These are phyloP conservation scores for Ceratocystis albifundus DNA, from an alignment of 2,329 filamentous ascomycete genomes.

Conservation along the genomic window DNA sequence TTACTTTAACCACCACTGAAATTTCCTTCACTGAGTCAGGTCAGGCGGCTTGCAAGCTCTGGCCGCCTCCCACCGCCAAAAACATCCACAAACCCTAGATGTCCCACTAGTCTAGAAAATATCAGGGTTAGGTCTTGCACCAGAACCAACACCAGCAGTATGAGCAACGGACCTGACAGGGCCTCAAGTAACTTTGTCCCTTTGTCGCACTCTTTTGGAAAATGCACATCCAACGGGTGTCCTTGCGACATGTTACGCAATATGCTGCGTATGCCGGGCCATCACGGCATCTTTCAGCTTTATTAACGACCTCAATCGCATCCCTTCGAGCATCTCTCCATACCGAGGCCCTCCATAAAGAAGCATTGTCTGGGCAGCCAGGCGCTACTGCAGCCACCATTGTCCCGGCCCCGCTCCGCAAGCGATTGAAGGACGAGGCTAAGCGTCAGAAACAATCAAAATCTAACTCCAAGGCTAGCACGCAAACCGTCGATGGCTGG, in stretches of 20 bases:
- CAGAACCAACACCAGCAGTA: not conserved
- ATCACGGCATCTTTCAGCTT: not conserved
- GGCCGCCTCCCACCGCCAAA: not conserved
- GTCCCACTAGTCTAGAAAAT: not conserved
- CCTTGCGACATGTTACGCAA: not conserved
- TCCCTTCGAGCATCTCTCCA: not conserved
- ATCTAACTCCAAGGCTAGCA: slow-evolving; percentile 36
- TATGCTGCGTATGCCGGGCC: not conserved
- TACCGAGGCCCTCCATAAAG: slow-evolving; percentile 25
- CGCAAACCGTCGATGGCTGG: slow-evolving; percentile 57
- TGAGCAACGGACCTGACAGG: not conserved
- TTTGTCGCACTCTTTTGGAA: not conserved
- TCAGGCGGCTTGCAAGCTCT: not conserved
- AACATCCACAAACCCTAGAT: not conserved
- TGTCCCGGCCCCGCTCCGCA: slow-evolving; percentile 44
- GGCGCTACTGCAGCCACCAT: slow-evolving; percentile 24
- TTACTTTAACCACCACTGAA: no score
- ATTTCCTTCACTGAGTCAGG: no score
- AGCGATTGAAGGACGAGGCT: slow-evolving; percentile 58
- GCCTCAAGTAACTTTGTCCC: not conserved
- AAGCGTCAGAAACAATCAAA: slow-evolving; percentile 55
- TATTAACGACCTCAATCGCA: not conserved
- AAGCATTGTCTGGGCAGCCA: slow-evolving; percentile 11
- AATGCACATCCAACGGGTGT: not conserved
- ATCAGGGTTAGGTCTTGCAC: not conserved